A percentile compares a stretch with the other conserved stretches of the same genome.
phyloP scores from a whole-genome alignment of 140 eudicot genomes.

The Eryngium alpinum region DNA sequence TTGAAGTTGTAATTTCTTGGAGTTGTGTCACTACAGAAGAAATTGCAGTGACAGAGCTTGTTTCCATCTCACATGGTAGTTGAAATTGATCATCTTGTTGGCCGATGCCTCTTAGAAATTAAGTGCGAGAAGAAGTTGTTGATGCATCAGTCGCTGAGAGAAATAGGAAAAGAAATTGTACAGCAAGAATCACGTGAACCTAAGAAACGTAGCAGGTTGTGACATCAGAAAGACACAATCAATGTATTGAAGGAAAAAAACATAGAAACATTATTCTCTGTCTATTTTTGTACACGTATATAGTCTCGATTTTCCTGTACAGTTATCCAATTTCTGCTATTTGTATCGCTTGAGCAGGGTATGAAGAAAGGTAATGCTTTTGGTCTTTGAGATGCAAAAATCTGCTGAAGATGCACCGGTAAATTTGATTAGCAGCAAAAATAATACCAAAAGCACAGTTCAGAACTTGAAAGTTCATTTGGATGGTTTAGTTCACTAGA shows the following conservation, averaged over 20 bases:
- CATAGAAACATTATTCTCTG: slow-evolving; percentile 6
- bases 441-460: not conserved
- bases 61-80: slow-evolving; percentile 9
- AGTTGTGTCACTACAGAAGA: no score
- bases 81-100: slow-evolving; percentile 16
- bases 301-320: not conserved
- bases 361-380: slow-evolving; percentile 14
- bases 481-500: not conserved
- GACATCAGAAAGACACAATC: slow-evolving; percentile 25
- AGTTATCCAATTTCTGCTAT: not conserved
- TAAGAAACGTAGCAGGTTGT: slow-evolving; percentile 29
- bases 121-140: not conserved
- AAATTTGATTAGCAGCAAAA: no score
- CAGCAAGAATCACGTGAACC: slow-evolving; percentile 29
- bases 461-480: not conserved
- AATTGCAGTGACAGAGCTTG: not conserved
- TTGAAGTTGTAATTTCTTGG: no score
- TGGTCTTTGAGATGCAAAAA: not conserved
- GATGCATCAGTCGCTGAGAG: slow-evolving; percentile 27
- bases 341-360: slow-evolving; percentile 14
- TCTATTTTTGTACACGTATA: not conserved
- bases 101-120: slow-evolving; percentile 17
- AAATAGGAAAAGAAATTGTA: slow-evolving; percentile 25
- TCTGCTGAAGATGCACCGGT: not conserved
- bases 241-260: slow-evolving; percentile 18